Base-by-base conservation (phyloP, 805 yeast species). In the Zygosaccharomyces siamensis region DNA sequence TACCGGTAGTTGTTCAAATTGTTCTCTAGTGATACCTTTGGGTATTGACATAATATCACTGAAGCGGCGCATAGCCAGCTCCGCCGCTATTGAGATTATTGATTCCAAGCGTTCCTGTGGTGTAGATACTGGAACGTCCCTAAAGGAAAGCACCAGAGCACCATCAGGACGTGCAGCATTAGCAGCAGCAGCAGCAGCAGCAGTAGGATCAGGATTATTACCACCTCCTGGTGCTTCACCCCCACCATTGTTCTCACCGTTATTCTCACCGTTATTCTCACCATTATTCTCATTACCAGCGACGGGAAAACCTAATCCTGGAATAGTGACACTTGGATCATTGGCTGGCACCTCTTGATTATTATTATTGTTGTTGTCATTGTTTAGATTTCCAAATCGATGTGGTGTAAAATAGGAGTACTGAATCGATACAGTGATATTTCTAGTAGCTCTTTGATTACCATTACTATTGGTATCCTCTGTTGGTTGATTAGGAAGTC, bases 61-160 rank as follows among this genome's bases (percentile, higher is more conserved):
- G 32, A 84, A 77, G 12, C 87, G 80, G 35, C 83, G 70, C 62
- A 83, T 73, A 1, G 89, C 89, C 64, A 84, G 74, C 23, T 81
- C 80, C 0, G 90, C 83, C 2, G 89, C 89, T 48, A 84, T 66
- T 24, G 83, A 71, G 10, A 85, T 77, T 47, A 84, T 72, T 31
- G 78, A 80, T 58, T 79, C 82, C 28, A 84, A 70, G 31, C 79
- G 73, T 32, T 76, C 75, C n/a, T 81, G 84, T 46, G 83, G 79
- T 27, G 81, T 71, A 49, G 79, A 78, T 14, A 74, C 66, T 0
- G 83, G 77, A 38, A 80, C 80, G 56, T 83, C 81, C n/a, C 89
- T 87, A 27, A 84, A 78, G 36, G 83, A 79, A 56, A 84, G 67
- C 30, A 82, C 74, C 31, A 84, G 68, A 1, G 85, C 76, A 0